These are phyloP conservation scores for Leptographium wingfieldii DNA, from an alignment of 2,329 filamentous ascomycete species.

Conservation along the genomic window DNA sequence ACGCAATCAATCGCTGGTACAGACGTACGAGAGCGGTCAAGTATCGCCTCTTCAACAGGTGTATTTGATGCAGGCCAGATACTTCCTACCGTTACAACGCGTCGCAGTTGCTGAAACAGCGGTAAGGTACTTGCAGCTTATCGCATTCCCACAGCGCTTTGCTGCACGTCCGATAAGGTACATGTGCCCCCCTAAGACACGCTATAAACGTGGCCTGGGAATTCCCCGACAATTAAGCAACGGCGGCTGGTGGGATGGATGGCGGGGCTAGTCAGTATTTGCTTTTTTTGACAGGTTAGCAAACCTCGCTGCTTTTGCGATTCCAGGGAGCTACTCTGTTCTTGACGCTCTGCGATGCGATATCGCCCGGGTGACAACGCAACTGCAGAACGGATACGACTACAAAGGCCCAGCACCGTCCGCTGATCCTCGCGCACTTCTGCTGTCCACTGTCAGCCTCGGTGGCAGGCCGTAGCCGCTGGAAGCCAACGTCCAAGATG, in stretches of 20 bases:
- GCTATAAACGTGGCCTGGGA: slow-evolving; percentile 1
- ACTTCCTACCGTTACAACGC: slow-evolving; percentile 4
- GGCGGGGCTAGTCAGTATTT: not conserved
- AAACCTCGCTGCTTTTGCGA: not conserved
- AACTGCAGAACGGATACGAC: not conserved
- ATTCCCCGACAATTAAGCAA: not conserved
- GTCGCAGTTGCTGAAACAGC: slow-evolving; percentile 6
- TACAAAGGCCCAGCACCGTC: not conserved
- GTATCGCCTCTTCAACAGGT: not conserved
- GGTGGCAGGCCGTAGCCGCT: not conserved
- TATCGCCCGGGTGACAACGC: not conserved
- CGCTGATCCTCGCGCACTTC: not conserved
- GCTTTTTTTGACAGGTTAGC: not conserved
- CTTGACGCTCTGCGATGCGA: not conserved
- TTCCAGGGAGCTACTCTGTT: not conserved
- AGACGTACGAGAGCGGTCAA: not conserved
- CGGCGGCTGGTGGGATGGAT: not conserved
- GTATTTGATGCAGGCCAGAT: not conserved
- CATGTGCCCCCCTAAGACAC: not conserved
- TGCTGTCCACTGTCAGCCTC: not conserved
- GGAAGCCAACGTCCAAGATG: slow-evolving; percentile 36
- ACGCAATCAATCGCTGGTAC: not conserved
- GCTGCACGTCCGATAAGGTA: not conserved
- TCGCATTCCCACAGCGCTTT: not conserved
- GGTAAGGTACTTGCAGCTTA: not conserved